A percentile compares a stretch with the other conserved stretches of the same genome.
These are phyloP conservation scores for Piedraia hortae DNA, from an alignment of 2,329 filamentous ascomycete genomes.

Conservation along the genomic window DNA sequence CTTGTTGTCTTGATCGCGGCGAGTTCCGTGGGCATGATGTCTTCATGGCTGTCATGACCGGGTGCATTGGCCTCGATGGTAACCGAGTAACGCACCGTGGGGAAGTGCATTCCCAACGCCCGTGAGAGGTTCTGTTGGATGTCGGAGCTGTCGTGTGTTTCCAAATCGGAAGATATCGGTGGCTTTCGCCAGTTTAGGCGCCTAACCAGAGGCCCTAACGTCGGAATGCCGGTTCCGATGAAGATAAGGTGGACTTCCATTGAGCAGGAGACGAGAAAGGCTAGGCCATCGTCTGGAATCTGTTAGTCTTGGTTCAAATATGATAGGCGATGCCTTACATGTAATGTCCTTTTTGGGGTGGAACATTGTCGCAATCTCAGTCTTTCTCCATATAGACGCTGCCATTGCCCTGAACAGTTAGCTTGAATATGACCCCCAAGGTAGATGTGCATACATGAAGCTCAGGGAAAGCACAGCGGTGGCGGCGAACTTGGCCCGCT, in stretches of 20 bases:
- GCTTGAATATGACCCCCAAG: too few species aligned
- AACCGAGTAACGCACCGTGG: not conserved
- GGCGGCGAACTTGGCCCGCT: not conserved
- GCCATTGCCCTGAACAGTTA: too few species aligned
- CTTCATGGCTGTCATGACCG: conserved; percentile 1
- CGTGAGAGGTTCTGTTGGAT: not conserved
- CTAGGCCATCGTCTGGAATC: too few species aligned
- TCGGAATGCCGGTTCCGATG: conserved; percentile 1
- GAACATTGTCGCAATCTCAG: not conserved
- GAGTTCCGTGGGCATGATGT: not conserved
- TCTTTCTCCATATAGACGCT: not conserved
- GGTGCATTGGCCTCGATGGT: conserved; percentile 1
- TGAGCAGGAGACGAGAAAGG: not conserved
- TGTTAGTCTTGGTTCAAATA: too few species aligned
- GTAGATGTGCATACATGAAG: too few species aligned
- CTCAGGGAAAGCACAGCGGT: conserved; percentile 1
- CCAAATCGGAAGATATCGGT: too few species aligned
- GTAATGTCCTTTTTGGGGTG: not conserved
- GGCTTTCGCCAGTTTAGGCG: not conserved
- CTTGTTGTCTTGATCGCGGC: not conserved
- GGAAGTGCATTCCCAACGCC: conserved; percentile 1
- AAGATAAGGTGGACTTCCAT: conserved; percentile 1
- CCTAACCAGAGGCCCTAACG: conserved; percentile 1
- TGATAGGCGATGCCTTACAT: too few species aligned
- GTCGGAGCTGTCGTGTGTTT: not conserved